These are phyloP conservation scores for Sarcomyxa edulis DNA, from an alignment of 768 basidiomycete genomes.

Conservation along the genomic window DNA sequence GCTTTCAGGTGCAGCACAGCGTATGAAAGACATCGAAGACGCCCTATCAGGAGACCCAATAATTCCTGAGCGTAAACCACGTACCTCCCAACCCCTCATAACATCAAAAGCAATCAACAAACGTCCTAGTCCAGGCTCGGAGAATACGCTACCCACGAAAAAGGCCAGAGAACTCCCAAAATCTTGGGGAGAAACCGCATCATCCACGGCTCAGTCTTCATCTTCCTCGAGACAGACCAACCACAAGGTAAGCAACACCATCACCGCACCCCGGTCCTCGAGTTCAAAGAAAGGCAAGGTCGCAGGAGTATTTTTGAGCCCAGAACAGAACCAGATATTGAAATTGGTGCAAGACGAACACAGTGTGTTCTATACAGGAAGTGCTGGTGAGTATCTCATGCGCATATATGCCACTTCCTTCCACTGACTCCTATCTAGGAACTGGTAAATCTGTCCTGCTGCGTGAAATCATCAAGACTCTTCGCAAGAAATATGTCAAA, in stretches of 20 bases:
- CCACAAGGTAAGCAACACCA: background rate
- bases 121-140: conserved; percentile 24
- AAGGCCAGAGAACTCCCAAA: conserved; percentile 53
- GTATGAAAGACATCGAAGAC: conserved; percentile 56
- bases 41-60: conserved; percentile 32
- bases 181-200: conserved; percentile 32
- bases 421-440: conserved; percentile 41
- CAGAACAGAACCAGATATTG: conserved; percentile 83
- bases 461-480: conserved; percentile 79
- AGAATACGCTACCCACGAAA: conserved; percentile 30
- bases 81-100: conserved; percentile 20
- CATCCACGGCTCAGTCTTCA: too few relatives aligned
- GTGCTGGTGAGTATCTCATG: conserved; percentile 66
- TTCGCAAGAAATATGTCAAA: conserved; percentile 52
- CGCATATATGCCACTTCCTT: conserved; percentile 11
- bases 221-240: conserved; percentile 1
- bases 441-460: conserved; percentile 96
- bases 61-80: background rate
- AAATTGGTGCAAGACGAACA: conserved; percentile 66
- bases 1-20: conserved; percentile 26
- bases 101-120: conserved; percentile 30
- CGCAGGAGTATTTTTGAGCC: conserved; percentile 60
- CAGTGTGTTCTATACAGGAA: conserved; percentile 94
- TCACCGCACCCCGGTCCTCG: conserved; percentile 11
- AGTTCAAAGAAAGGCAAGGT: conserved; percentile 27